phyloP scores from a whole-genome alignment of 2,329 filamentous ascomycete species.

The Decorospora gaudefroyi region DNA sequence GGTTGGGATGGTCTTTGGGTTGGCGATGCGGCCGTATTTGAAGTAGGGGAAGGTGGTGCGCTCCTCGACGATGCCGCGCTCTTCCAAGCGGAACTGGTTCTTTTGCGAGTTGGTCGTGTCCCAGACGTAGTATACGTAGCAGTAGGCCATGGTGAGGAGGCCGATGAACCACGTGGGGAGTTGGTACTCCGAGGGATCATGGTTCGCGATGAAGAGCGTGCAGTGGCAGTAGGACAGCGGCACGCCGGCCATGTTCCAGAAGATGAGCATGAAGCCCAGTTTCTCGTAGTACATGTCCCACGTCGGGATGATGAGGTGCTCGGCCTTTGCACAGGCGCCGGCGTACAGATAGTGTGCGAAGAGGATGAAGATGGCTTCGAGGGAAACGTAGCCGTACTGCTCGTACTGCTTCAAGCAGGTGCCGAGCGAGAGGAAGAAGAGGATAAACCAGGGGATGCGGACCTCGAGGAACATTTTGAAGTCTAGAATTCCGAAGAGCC shows the following conservation, averaged over 20 bases:
- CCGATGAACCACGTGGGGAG: conserved; percentile 73
- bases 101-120: conserved; percentile 92
- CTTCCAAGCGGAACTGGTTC: conserved; percentile 83
- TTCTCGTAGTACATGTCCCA: conserved; percentile 99
- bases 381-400: conserved; percentile 79
- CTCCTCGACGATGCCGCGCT: conserved; percentile 69
- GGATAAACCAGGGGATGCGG: conserved; percentile 87
- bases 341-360: conserved; percentile 92
- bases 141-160: conserved; percentile 69
- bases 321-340: conserved; percentile 88
- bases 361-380: conserved; percentile 81
- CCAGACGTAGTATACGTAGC: conserved; percentile 89
- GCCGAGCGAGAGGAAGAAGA: conserved; percentile 76
- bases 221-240: conserved; percentile 92
- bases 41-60: conserved; percentile 87
- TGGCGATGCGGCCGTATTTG: conserved; percentile 82
- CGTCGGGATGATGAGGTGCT: conserved; percentile 86
- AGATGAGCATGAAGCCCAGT: conserved; percentile 96
- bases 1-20: conserved; percentile 77
- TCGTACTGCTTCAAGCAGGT: conserved; percentile 83
- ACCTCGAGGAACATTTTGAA: conserved; percentile 98
- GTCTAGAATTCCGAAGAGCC: conserved; percentile 81
- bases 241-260: conserved; percentile 94
- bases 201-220: conserved; percentile 85
- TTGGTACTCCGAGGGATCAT: conserved; percentile 74